Evolutionary conservation across 1,139 yeast species (phyloP), one percentile per base, ranked within the genome.

Genomic region (Pichia sp.): DNA sequence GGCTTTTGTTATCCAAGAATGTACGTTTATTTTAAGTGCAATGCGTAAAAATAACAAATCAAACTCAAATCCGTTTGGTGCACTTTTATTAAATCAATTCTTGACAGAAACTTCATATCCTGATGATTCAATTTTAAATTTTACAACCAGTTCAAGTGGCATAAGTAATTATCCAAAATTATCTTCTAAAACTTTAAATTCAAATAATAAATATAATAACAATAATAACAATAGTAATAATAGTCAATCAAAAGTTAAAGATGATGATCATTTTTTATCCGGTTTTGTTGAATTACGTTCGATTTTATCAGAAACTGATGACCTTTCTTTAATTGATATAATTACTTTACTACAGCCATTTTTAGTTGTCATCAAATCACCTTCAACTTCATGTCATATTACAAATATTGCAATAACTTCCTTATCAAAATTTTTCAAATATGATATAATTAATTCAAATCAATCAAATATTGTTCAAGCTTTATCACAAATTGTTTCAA

Each of bases 41-140:
- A 90, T 93, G 96, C 77, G 99, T 50, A 91, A 91, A 67, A 80
- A 83, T 65, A 77, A 87, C 49, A 80, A 95, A 58, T 85, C 84
- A 60, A 46, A 57, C 7, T 57, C 55, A 28, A 81, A 91, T 42
- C 96, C 96, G 4, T 95, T 90, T 47, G 95, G 96, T 8, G 90
- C 96, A 9, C 81, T 91, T 45, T 73, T 91, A 44, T 87, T 95
- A 3, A 63, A 62, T 45, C 70, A 74, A 72, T 54, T 81, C 70
- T 57, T 68, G 69, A 62, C 55, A 25, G 56, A 53, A 33, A 44
- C 34, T 19, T 29, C 51, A 3, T 42, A 45, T 30, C 44, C 52
- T 16, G 54, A 53, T 38, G 55, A 53, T 19, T 45, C 52, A 28
- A 34, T 49, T 29, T 27, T 42, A 14, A 42, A 42, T 34, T 13